These are phyloP conservation scores for Macrophomina tecta DNA, from an alignment of 2,329 filamentous ascomycete species.

Conservation along the genomic window DNA sequence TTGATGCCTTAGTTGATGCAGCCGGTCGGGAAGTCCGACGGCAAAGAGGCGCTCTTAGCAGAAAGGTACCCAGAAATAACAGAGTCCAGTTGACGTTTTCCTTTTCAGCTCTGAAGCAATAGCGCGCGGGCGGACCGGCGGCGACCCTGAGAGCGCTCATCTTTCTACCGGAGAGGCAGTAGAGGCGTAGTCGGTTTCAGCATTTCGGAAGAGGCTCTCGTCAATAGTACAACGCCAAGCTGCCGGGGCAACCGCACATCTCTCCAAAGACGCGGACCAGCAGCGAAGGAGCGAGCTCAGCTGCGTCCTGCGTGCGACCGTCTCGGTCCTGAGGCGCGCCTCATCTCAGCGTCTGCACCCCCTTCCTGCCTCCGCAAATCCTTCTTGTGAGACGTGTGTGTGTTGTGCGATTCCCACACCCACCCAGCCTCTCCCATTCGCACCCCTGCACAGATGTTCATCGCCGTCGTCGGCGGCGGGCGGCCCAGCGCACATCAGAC, in stretches of 20 bases:
- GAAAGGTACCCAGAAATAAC: neutral
- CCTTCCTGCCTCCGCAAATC: neutral
- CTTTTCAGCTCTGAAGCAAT: neutral
- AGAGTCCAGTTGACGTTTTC: neutral
- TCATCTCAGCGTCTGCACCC: neutral
- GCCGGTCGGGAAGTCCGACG: neutral
- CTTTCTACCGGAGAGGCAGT: neutral
- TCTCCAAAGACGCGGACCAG: neutral
- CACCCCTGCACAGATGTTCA: neutral
- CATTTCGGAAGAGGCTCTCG: neutral
- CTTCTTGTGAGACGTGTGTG: neutral
- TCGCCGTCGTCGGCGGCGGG: neutral
- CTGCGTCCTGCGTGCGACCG: neutral
- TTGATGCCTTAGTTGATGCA: neutral
- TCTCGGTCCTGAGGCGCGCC: neutral
- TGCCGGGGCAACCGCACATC: conserved; percentile 5
- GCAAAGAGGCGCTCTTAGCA: neutral
- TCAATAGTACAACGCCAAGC: conserved; percentile 1
- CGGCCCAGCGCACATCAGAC: conserved; percentile 14
- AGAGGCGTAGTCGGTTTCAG: neutral
- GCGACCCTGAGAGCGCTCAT: neutral
- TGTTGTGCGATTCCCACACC: neutral
- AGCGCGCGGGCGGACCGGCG: neutral
- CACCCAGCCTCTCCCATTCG: conserved; percentile 9
- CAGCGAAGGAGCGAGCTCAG: neutral